Evolutionary conservation across 192 early-diverging fungal species (phyloP).

Genomic region (Entomortierella parvispora): DNA sequence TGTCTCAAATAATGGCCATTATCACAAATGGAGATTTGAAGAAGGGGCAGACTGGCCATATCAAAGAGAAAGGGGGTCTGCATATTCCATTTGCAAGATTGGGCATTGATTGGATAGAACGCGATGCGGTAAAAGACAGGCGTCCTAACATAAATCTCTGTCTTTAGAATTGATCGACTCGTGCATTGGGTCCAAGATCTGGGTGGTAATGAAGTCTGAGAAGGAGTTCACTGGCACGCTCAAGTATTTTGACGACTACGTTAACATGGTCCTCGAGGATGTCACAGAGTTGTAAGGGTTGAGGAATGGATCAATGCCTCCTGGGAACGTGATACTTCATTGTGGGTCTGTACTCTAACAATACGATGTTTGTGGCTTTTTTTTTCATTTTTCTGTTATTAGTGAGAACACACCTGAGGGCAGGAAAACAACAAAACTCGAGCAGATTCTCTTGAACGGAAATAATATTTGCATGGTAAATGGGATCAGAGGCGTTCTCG

Average conservation of each 20-base stretch:
- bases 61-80: too few species aligned
- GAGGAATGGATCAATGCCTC: not conserved
- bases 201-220: slow-evolving; percentile 97
- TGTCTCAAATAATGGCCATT: too few species aligned
- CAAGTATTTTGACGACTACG: slow-evolving; percentile 98
- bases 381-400: not conserved
- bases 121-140: not conserved
- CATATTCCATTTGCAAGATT: too few species aligned
- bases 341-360: not conserved
- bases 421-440: slow-evolving; percentile 77
- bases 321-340: not conserved
- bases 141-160: not conserved
- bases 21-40: too few species aligned
- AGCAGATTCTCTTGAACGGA: slow-evolving; percentile 95
- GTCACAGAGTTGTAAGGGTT: slow-evolving; percentile 90
- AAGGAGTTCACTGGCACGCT: slow-evolving; percentile 97
- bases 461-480: slow-evolving; percentile 96
- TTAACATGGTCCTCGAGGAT: slow-evolving; percentile 98
- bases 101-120: too few species aligned
- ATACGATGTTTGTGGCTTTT: not conserved
- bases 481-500: too few species aligned
- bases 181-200: slow-evolving; percentile 96
- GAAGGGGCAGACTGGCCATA: too few species aligned
- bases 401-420: slow-evolving; percentile 85
- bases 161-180: slow-evolving; percentile 93